Evolutionary conservation across 768 basidiomycete genomes (phyloP).

Genomic region (Kwoniella pini): DNA sequence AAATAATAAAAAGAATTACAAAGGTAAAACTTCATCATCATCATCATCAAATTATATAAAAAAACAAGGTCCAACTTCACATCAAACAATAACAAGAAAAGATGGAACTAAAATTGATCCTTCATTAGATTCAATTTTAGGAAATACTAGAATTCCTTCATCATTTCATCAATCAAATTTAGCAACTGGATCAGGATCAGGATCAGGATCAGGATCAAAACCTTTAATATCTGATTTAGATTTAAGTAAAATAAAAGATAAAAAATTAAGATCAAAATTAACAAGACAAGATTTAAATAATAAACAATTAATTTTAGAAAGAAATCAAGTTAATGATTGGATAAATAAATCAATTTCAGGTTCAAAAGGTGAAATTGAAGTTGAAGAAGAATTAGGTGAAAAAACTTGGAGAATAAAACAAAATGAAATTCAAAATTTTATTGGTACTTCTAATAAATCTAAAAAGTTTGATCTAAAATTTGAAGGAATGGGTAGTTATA

Average conservation of each 20-base stretch:
- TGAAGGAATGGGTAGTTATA: constrained; percentile 78
- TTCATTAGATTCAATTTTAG: constrained; percentile 64
- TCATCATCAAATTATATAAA: constrained; percentile 4
- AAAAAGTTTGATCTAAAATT: constrained; percentile 73
- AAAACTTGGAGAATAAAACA: constrained; percentile 86
- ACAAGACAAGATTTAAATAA: constrained; percentile 60
- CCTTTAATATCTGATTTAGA: constrained; percentile 28
- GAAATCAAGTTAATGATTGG: constrained; percentile 55
- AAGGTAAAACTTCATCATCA: constrained; percentile 4
- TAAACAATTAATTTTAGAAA: constrained; percentile 60
- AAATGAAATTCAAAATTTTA: constrained; percentile 64
- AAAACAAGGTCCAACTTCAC: constrained; percentile 21
- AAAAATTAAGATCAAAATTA: constrained; percentile 72
- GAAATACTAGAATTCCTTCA: constrained; percentile 66
- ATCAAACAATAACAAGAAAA: constrained; percentile 50
- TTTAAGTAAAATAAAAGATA: constrained; percentile 65
- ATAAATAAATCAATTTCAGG: constrained; percentile 61
- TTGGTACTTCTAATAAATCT: constrained; percentile 44
- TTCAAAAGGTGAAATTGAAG: constrained; percentile 71
- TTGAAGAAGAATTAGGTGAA: constrained; percentile 73
- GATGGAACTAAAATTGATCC: constrained; percentile 56
- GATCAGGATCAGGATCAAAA: too few species aligned
- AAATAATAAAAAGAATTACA: constrained; percentile 6
- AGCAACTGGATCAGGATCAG: constrained; percentile 55
- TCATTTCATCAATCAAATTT: constrained; percentile 65